A percentile compares a stretch with the other conserved stretches of the same genome.
These are phyloP conservation scores for Viridothelium virens DNA, from an alignment of 495 filamentous ascomycete species.

Conservation along the genomic window DNA sequence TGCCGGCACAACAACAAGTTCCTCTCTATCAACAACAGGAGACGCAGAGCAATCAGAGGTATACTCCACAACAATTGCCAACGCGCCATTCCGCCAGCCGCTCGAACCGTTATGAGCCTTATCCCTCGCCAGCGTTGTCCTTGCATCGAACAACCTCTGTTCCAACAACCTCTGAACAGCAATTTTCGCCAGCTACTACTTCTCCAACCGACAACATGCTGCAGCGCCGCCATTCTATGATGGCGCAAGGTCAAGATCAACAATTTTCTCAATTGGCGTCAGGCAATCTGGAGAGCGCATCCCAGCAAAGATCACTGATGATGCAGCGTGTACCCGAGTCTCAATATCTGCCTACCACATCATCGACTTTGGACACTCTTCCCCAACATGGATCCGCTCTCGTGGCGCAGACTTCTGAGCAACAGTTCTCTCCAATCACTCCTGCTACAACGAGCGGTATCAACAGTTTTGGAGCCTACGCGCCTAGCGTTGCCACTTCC, in stretches of 20 bases:
- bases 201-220: not conserved
- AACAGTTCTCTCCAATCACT: constrained; percentile 2
- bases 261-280: not conserved
- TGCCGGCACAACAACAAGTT: not conserved
- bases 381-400: not conserved
- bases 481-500: not conserved
- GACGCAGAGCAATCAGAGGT: not conserved
- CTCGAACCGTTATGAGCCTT: constrained; percentile 3
- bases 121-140: not conserved
- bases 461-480: not conserved
- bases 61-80: not conserved
- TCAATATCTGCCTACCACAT: not conserved
- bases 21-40: constrained; percentile 1
- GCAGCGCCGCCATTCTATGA: not conserved
- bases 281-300: not conserved
- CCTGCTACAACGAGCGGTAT: not conserved
- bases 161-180: constrained; percentile 2
- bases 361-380: not conserved
- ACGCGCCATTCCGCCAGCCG: not conserved
- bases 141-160: not conserved
- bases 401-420: not conserved
- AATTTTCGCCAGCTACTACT: not conserved
- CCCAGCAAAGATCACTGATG: not conserved
- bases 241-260: not conserved
- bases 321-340: not conserved